Percentiles rank a stretch among this genome's conserved stretches.
Conservation (phyloP, 2,329 filamentous ascomycete genomes). For the Monosporascus ibericus region DNA sequence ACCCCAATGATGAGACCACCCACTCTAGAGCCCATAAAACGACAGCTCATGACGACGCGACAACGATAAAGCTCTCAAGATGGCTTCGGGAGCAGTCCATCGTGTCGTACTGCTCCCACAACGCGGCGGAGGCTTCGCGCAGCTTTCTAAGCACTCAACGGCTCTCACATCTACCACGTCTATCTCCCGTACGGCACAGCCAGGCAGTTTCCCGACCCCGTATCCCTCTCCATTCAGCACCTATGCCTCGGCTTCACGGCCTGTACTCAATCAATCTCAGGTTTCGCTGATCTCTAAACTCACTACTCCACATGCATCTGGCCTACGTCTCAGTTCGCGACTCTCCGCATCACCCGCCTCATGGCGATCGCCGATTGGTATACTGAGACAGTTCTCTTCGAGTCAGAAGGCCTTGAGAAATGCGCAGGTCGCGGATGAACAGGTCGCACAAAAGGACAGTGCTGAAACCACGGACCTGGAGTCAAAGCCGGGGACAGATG, state of each 20-base stretch:
- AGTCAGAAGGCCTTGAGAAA: slow-evolving; percentile 4
- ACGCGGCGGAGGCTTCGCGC: slow-evolving; percentile 31
- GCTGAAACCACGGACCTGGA: slow-evolving; percentile 17
- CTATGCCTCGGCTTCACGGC: neutral
- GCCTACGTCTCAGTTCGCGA: slow-evolving; percentile 7
- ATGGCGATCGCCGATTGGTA: slow-evolving; percentile 8
- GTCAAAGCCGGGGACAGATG: slow-evolving; percentile 31
- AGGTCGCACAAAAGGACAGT: slow-evolving; percentile 5
- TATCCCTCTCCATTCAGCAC: neutral
- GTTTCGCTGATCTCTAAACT: slow-evolving; percentile 6
- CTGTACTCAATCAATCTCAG: slow-evolving; percentile 8
- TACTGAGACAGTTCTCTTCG: slow-evolving; percentile 14
- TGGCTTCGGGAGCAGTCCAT: slow-evolving; percentile 45
- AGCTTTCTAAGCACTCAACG: slow-evolving; percentile 12
- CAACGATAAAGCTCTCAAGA: slow-evolving; percentile 25
- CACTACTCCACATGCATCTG: neutral
- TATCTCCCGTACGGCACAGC: slow-evolving; percentile 3
- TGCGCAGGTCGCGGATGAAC: slow-evolving; percentile 5
- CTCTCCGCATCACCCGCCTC: slow-evolving; percentile 1
- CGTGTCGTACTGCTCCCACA: slow-evolving; percentile 42
- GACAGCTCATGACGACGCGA: slow-evolving; percentile 14
- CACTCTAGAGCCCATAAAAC: neutral
- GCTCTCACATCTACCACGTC: slow-evolving; percentile 4
- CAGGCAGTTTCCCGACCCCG: slow-evolving; percentile 2
- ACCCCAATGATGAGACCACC: slow-evolving; percentile 7